phyloP scores from a whole-genome alignment of 2,329 filamentous ascomycete species.

The Fusarium keratoplasticum region DNA sequence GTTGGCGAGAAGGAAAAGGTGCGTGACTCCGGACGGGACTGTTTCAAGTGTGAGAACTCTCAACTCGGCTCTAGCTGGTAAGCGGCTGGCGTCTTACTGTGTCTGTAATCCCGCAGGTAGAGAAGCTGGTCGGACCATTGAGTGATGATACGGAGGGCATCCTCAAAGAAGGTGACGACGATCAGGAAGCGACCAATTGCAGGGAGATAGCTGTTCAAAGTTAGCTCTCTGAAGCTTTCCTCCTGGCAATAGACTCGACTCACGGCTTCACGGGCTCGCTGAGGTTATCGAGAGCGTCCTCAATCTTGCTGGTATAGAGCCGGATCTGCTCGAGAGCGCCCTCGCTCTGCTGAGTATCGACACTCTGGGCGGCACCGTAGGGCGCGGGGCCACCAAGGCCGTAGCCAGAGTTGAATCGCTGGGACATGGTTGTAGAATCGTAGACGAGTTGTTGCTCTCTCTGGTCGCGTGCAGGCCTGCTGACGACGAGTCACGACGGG shows the following conservation, averaged over 20 bases:
- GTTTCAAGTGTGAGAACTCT: conserved; percentile 38
- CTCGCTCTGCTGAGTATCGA: conserved; percentile 71
- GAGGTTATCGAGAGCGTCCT: conserved; percentile 88
- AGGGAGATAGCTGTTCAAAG: conserved; percentile 79
- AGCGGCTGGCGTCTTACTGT: conserved; percentile 74
- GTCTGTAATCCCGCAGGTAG: conserved; percentile 91
- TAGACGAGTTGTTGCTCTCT: conserved; percentile 9
- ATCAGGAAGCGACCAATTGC: conserved; percentile 97
- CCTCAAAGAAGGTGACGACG: conserved; percentile 97
- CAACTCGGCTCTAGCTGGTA: neutral
- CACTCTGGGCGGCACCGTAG: conserved; percentile 70
- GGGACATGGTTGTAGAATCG: conserved; percentile 49
- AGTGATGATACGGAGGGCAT: conserved; percentile 94
- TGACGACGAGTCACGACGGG: conserved; percentile 35
- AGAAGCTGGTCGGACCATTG: conserved; percentile 97
- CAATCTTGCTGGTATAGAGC: conserved; percentile 97
- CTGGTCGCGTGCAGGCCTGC: conserved; percentile 44
- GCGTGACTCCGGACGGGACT: conserved; percentile 91
- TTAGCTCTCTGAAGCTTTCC: conserved; percentile 29
- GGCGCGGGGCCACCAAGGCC: conserved; percentile 79
- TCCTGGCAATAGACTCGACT: conserved; percentile 40
- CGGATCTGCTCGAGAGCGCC: conserved; percentile 82
- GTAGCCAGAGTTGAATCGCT: conserved; percentile 80
- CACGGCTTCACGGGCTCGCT: conserved; percentile 96
- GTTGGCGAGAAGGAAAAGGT: conserved; percentile 92